phyloP scores from a whole-genome alignment of 352 stramenopile species.

The Pythium apleroticum region DNA sequence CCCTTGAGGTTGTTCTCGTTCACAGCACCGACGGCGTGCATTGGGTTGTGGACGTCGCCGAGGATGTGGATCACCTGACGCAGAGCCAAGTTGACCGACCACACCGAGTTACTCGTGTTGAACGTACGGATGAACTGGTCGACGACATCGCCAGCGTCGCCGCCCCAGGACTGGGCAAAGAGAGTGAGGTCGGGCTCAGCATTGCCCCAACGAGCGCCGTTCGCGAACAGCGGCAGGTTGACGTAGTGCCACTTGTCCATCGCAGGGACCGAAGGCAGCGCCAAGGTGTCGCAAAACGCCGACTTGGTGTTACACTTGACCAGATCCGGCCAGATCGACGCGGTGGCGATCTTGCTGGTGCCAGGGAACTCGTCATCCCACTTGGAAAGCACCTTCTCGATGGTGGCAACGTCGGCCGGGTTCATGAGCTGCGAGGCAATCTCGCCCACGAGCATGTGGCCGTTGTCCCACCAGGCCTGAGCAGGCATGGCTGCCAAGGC shows the following conservation, averaged over 20 bases:
- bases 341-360: constrained; percentile 32
- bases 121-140: constrained; percentile 48
- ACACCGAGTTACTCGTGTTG: constrained; percentile 60
- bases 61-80: constrained; percentile 77
- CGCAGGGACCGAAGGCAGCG: constrained; percentile 40
- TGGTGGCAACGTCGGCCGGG: constrained; percentile 23
- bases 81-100: constrained; percentile 59
- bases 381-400: constrained; percentile 28
- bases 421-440: constrained; percentile 34
- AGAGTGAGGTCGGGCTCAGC: constrained; percentile 46
- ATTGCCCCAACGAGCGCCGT: constrained; percentile 41
- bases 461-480: constrained; percentile 36
- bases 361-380: constrained; percentile 34
- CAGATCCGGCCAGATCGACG: constrained; percentile 38
- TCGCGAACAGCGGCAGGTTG: constrained; percentile 60
- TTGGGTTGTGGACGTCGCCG: constrained; percentile 60
- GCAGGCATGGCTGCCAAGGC: constrained; percentile 11
- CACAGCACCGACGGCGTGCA: constrained; percentile 54
- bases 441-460: constrained; percentile 37
- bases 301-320: constrained; percentile 30
- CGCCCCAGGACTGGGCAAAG: constrained; percentile 53
- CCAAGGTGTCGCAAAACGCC: constrained; percentile 17
- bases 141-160: constrained; percentile 46
- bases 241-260: constrained; percentile 78
- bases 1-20: constrained; percentile 44